Percentiles rank a stretch among this genome's conserved stretches.
These are phyloP conservation scores for Lachancea meyersii DNA, from an alignment of 805 yeast genomes.

Conservation along the genomic window DNA sequence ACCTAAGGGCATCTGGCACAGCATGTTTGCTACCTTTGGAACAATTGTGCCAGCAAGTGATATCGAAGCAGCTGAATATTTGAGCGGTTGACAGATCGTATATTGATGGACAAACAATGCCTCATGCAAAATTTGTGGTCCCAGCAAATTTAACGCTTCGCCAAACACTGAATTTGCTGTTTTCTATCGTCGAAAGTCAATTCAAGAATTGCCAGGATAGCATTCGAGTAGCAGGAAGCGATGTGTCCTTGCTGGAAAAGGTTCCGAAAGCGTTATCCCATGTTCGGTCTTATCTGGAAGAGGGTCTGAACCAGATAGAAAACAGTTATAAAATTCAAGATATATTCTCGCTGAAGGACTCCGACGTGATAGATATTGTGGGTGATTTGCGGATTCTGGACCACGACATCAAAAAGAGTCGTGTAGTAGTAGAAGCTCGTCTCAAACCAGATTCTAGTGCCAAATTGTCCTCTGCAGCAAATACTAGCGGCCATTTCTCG, in stretches of 20 bases:
- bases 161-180: constrained; percentile 28
- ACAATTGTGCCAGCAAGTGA: no score
- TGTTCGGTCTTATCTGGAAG: constrained; percentile 21
- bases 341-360: constrained; percentile 6
- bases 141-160: constrained; percentile 27
- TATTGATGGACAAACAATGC: constrained; percentile 11
- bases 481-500: constrained; percentile 7
- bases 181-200: constrained; percentile 24
- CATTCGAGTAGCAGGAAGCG: constrained; percentile 8
- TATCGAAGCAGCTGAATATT: no score
- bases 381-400: constrained; percentile 28
- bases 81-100: no score
- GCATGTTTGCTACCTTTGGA: no score
- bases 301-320: constrained; percentile 22
- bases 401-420: constrained; percentile 21
- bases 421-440: constrained; percentile 8
- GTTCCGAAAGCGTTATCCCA: constrained; percentile 16
- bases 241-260: neutral
- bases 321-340: constrained; percentile 6
- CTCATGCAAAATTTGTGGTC: constrained; percentile 23
- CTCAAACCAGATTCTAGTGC: constrained; percentile 5
- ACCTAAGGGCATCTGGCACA: no score
- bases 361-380: constrained; percentile 14
- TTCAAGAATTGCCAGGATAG: constrained; percentile 10
- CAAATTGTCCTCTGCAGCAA: neutral